Evolutionary conservation across 163 green algal species (phyloP).

Genomic region (Scenedesmus sp.): DNA sequence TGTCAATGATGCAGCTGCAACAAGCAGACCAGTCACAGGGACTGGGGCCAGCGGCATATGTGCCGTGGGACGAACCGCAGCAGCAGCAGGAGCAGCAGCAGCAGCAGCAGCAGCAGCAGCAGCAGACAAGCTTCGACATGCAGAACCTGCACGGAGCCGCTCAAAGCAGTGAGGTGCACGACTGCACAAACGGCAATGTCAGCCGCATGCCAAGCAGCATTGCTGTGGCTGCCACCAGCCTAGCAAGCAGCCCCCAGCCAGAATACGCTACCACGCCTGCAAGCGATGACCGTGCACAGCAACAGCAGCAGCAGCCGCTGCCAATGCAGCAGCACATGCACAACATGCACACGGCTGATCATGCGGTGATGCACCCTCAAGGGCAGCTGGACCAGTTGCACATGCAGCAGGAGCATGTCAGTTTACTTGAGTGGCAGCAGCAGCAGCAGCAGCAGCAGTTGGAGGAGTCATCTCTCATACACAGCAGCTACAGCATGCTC

Average conservation of each 20-base stretch:
- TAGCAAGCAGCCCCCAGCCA: not conserved
- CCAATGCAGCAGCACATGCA: not conserved
- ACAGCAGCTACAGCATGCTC: conserved; percentile 11
- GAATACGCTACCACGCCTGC: not conserved
- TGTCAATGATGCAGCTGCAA: not conserved
- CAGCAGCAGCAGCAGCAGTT: not conserved
- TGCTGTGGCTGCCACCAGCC: not conserved
- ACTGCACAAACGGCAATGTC: not conserved
- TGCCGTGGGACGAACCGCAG: not conserved
- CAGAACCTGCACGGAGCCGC: not conserved
- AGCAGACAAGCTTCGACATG: not conserved
- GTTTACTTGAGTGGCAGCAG: not conserved
- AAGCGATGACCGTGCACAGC: not conserved
- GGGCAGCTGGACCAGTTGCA: not conserved
- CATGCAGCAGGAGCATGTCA: not conserved
- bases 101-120: not conserved
- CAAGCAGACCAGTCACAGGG: not conserved
- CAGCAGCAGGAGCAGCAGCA: not conserved
- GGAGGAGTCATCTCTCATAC: not conserved
- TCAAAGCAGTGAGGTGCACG: not conserved
- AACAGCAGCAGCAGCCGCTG: not conserved
- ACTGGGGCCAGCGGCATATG: not conserved
- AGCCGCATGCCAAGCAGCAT: conserved; percentile 6
- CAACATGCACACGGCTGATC: not conserved
- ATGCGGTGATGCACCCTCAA: not conserved